phyloP scores from a whole-genome alignment of 495 filamentous ascomycete genomes.

The Xylaria palmicola region DNA sequence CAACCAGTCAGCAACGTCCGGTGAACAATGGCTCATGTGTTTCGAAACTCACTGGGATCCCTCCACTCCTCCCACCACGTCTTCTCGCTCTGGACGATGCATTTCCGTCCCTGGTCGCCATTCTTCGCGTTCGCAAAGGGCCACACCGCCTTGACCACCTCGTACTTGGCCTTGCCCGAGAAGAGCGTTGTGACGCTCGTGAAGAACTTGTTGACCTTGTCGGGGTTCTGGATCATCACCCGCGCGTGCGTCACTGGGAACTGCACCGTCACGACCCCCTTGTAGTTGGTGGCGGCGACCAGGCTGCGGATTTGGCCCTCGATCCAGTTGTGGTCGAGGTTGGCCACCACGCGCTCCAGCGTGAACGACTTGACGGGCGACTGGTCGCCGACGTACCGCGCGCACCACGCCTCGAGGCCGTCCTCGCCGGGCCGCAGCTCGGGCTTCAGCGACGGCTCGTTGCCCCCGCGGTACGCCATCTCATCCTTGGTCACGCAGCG shows the following conservation, averaged over 20 bases:
- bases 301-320: conserved; percentile 52
- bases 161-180: conserved; percentile 46
- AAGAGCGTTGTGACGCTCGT: conserved; percentile 43
- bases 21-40: not conserved
- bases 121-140: conserved; percentile 42
- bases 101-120: conserved; percentile 39
- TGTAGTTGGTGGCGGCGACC: conserved; percentile 44
- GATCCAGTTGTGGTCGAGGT: conserved; percentile 52
- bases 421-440: conserved; percentile 30
- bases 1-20: not conserved
- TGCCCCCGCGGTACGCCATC: conserved; percentile 47
- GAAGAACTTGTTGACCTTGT: conserved; percentile 45
- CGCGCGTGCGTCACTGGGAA: conserved; percentile 52
- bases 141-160: conserved; percentile 51
- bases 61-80: conserved; percentile 54
- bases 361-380: conserved; percentile 48
- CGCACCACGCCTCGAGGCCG: conserved; percentile 50
- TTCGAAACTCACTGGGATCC: conserved; percentile 31
- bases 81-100: conserved; percentile 52
- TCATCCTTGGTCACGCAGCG: conserved; percentile 50
- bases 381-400: conserved; percentile 46
- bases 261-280: conserved; percentile 46
- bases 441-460: conserved; percentile 38
- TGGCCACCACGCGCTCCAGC: conserved; percentile 48
- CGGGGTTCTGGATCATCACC: conserved; percentile 50